Evolutionary conservation across 2,329 filamentous ascomycete genomes (phyloP).

Genomic region (Trichoderma sp.): DNA sequence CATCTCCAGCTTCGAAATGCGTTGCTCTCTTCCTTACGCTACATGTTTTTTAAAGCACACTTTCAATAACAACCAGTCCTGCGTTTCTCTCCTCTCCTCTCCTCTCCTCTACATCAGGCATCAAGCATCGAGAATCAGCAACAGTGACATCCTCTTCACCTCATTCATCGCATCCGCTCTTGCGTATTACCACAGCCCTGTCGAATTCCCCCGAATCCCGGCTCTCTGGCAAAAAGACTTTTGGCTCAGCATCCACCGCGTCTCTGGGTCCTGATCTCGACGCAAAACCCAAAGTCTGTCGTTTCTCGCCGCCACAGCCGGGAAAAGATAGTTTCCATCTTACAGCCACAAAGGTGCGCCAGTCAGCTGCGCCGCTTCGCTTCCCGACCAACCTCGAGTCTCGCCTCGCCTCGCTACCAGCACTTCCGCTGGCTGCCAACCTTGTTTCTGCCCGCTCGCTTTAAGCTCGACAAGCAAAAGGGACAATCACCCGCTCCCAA

Average conservation of each 20-base stretch:
- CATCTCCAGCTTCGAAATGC: background rate
- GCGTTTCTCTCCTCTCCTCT: background rate
- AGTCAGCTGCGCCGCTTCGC: conserved; percentile 23
- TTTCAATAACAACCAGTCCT: background rate
- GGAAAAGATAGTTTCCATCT: conserved; percentile 7
- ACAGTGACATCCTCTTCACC: background rate
- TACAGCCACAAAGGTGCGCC: conserved; percentile 22
- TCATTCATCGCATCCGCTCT: background rate
- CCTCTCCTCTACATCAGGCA: background rate
- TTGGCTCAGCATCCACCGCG: background rate
- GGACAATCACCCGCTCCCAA: background rate
- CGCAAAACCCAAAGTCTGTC: background rate
- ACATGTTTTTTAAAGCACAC: background rate
- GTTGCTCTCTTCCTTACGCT: background rate
- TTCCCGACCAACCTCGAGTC: conserved; percentile 3
- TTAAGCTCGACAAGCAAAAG: background rate
- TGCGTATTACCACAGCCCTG: background rate
- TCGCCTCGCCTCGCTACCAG: background rate
- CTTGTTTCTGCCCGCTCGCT: background rate
- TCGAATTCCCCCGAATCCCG: background rate
- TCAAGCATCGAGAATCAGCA: background rate
- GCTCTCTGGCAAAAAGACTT: background rate
- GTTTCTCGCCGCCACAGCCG: background rate
- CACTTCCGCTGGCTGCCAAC: background rate
- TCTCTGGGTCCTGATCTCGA: background rate